Evolutionary conservation across 2,329 filamentous ascomycete genomes (phyloP).

Genomic region (Xylariaceae sp.): DNA sequence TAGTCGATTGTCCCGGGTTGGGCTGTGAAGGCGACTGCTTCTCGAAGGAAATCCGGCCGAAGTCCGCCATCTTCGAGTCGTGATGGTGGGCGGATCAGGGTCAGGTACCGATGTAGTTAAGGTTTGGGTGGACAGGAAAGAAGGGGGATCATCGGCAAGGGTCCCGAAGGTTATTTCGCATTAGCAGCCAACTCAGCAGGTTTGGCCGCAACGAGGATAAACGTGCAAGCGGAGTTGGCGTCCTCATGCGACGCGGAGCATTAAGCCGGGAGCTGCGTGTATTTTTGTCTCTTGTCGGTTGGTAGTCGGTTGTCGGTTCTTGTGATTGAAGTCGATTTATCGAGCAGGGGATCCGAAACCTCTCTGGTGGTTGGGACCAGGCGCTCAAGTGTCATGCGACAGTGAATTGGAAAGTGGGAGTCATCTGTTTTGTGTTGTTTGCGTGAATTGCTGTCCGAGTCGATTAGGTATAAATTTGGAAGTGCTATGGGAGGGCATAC

Average conservation of each 20-base stretch:
- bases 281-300: background rate
- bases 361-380: background rate
- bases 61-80: conserved; percentile 30
- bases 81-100: conserved; percentile 6
- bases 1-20: conserved; percentile 24
- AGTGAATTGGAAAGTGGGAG: conserved; percentile 3
- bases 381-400: conserved; percentile 11
- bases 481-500: background rate
- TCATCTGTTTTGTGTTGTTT: conserved; percentile 3
- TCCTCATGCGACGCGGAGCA: conserved; percentile 10
- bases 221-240: conserved; percentile 7
- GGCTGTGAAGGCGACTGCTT: conserved; percentile 22
- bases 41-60: conserved; percentile 30
- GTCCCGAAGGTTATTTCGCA: conserved; percentile 8
- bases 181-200: background rate
- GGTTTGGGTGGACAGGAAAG: conserved; percentile 6
- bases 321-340: background rate
- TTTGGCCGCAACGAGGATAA: conserved; percentile 2
- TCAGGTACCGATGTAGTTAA: conserved; percentile 4
- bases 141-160: conserved; percentile 5
- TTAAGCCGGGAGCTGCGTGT: conserved; percentile 2
- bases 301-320: no score
- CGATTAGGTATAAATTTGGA: background rate
- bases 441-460: background rate
- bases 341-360: background rate